Conservation (phyloP, 768 basidiomycete species). For the Collybia mongolica region DNA sequence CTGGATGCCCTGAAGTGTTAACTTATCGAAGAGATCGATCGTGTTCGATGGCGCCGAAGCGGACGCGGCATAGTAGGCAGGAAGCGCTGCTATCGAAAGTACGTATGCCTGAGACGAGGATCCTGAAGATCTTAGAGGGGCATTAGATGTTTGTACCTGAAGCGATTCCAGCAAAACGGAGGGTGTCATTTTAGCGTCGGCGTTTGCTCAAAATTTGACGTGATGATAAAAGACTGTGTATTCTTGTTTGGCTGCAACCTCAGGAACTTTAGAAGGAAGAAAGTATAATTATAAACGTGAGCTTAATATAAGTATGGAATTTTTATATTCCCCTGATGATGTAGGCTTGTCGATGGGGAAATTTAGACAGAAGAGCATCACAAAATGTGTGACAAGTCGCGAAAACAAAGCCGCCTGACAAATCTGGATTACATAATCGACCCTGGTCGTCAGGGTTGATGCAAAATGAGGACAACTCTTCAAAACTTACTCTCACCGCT, state of each 20-base stretch:
- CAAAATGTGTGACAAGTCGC: background rate
- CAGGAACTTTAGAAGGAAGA: too few species aligned
- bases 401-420: background rate
- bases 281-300: background rate
- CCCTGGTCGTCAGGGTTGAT: background rate
- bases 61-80: conserved; percentile 55
- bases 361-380: too few species aligned
- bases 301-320: background rate
- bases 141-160: conserved; percentile 15
- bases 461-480: background rate
- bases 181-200: conserved; percentile 10
- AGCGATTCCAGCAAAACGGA: conserved; percentile 29
- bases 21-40: conserved; percentile 67
- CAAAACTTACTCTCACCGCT: background rate
- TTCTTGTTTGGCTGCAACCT: conserved; percentile 1
- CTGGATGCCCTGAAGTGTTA: conserved; percentile 42
- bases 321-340: too few species aligned
- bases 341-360: too few species aligned
- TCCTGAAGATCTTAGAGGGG: conserved; percentile 23
- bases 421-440: background rate
- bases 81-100: conserved; percentile 51
- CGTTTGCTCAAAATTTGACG: background rate
- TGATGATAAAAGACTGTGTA: background rate
- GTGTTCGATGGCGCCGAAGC: conserved; percentile 62
- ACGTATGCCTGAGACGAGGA: conserved; percentile 55